Base-by-base conservation (phyloP, 78 protist genomes). In the Trichosphaerium sp. region DNA sequence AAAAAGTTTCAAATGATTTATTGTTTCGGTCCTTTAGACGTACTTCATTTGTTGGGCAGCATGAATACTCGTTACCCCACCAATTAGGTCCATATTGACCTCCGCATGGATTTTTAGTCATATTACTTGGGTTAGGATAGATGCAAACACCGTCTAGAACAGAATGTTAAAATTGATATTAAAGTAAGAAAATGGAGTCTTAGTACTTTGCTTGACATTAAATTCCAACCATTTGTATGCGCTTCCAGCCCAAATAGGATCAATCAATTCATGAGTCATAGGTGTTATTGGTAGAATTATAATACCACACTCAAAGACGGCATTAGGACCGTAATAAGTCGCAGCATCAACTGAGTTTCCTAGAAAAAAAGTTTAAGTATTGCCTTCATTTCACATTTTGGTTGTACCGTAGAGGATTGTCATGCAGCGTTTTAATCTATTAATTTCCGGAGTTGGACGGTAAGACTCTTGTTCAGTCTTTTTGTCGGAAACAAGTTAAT, bases 1-100 rank as follows among this genome's bases (percentile, higher is more conserved):
- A n/a, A n/a, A n/a, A n/a, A n/a, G n/a, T n/a, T n/a, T n/a, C n/a
- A n/a, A n/a, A n/a, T n/a, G n/a, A n/a, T n/a, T n/a, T n/a, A n/a
- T n/a, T n/a, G n/a, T n/a, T n/a, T n/a, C n/a, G n/a, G n/a, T n/a
- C n/a, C n/a, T n/a, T n/a, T n/a, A n/a, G n/a, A n/a, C n/a, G n/a
- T n/a, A n/a, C 58, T 5, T 54, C 58, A 32, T 54, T 54, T 29
- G 58, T 54, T 21, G 58, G 58, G 58, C 58, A 54, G 58, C 58
- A 54, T 5, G 28, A 5, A 29, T 32, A 54, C 58, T 54, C 58
- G 58, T 54, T 54, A 32, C 58, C 58, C 8, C 6, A 31, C 58
- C 58, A 54, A 21, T 5, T 5, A 5, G 26, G 10, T 21, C 25
- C 25, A 29, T 10, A 11, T 29, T 5, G 26, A 32, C 58, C 58